Conservation (phyloP, 208 protist species). For the Leishmania major region DNA sequence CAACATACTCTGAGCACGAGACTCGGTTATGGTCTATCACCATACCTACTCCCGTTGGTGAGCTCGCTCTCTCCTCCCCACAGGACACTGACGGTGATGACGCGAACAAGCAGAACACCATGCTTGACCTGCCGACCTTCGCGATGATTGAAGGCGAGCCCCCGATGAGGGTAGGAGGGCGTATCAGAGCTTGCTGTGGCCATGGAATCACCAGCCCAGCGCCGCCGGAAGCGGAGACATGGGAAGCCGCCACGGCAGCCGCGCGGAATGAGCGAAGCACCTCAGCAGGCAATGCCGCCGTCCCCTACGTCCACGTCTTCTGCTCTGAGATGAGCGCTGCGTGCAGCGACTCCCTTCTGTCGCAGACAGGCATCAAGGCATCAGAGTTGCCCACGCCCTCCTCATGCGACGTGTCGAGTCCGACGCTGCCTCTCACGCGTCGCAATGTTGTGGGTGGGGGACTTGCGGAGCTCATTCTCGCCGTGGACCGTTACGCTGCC, state of each 20-base stretch:
- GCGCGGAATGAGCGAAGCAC: no score
- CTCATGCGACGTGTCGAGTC: not conserved
- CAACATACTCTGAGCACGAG: not conserved
- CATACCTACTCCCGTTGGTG: conserved; percentile 10
- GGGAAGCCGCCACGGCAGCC: conserved; percentile 12
- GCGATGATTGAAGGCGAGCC: not conserved
- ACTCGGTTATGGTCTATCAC: not conserved
- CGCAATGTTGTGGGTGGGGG: conserved; percentile 65
- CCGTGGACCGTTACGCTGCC: conserved; percentile 68
- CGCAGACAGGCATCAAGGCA: not conserved
- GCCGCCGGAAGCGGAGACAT: conserved; percentile 9
- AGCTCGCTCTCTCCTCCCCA: not conserved
- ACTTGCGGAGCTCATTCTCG: conserved; percentile 58
- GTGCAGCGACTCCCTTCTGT: not conserved
- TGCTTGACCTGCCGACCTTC: not conserved
- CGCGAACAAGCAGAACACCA: not conserved
- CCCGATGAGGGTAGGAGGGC: not conserved
- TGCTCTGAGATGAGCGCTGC: not conserved
- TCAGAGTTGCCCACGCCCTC: not conserved
- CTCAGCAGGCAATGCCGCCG: no score
- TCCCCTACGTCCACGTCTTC: conserved; percentile 6
- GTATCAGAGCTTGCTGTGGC: not conserved
- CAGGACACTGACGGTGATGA: not conserved
- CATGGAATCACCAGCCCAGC: not conserved
- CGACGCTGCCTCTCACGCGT: conserved; percentile 1